Evolutionary conservation across 768 basidiomycete species (phyloP).

Genomic region (Peribolospora kevripleyi): DNA sequence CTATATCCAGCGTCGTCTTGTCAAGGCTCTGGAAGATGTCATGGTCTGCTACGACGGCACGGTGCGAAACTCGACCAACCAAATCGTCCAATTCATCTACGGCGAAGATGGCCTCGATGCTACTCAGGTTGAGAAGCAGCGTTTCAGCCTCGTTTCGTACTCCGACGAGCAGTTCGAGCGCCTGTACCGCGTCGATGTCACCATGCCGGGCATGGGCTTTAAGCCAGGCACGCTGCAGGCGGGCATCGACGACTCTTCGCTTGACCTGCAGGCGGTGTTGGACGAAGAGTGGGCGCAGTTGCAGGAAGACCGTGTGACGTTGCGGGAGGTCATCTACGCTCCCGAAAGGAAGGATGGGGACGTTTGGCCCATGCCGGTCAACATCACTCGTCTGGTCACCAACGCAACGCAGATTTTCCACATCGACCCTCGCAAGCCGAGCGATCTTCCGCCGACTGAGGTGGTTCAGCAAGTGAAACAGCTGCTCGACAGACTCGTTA

Average conservation of each 20-base stretch:
- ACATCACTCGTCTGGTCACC: slow-evolving; percentile 79
- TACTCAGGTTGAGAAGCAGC: slow-evolving; percentile 87
- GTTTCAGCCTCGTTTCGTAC: slow-evolving; percentile 65
- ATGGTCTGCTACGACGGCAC: slow-evolving; percentile 96
- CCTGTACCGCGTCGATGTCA: slow-evolving; percentile 73
- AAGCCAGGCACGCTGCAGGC: slow-evolving; percentile 55
- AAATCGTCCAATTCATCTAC: slow-evolving; percentile 86
- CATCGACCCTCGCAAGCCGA: slow-evolving; percentile 77
- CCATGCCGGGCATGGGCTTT: slow-evolving; percentile 57
- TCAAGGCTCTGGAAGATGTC: slow-evolving; percentile 93
- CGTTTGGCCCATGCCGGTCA: slow-evolving; percentile 45
- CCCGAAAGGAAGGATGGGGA: no score
- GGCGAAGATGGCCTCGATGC: slow-evolving; percentile 99
- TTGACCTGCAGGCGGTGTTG: slow-evolving; percentile 56
- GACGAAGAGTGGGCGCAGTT: slow-evolving; percentile 53
- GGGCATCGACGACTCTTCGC: slow-evolving; percentile 60
- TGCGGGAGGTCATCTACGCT: slow-evolving; percentile 60
- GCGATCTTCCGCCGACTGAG: slow-evolving; percentile 67
- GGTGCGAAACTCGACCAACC: slow-evolving; percentile 86
- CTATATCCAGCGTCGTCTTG: slow-evolving; percentile 91
- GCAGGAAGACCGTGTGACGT: slow-evolving; percentile 42
- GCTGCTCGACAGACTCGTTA: slow-evolving; percentile 48
- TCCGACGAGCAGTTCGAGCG: slow-evolving; percentile 64
- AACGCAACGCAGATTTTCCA: slow-evolving; percentile 94
- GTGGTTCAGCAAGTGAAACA: slow-evolving; percentile 57